A percentile compares a stretch with the other conserved stretches of the same genome.
phyloP scores from a whole-genome alignment of 2,329 filamentous ascomycete species.

The Pseudogymnoascus destructans region DNA sequence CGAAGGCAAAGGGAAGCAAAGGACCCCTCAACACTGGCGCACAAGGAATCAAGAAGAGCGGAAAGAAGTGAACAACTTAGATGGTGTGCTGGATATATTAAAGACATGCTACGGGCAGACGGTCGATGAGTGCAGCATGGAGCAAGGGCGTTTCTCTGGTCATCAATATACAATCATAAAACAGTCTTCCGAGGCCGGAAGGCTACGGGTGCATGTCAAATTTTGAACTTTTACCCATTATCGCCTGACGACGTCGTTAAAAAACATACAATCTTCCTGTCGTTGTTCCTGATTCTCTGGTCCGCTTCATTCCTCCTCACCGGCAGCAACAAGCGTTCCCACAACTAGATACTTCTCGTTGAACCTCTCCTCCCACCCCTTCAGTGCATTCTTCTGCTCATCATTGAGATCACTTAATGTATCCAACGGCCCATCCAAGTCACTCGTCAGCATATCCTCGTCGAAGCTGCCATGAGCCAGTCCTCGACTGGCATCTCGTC shows the following conservation, averaged over 20 bases:
- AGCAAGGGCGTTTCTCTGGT: conserved; percentile 6
- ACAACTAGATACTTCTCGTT: conserved; percentile 91
- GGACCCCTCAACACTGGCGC: conserved; percentile 73
- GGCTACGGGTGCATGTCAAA: conserved; percentile 1
- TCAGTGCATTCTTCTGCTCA: conserved; percentile 71
- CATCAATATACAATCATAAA: conserved; percentile 42
- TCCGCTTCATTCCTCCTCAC: conserved; percentile 29
- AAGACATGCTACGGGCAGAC: conserved; percentile 4
- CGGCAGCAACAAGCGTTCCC: conserved; percentile 63
- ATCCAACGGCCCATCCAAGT: conserved; percentile 74
- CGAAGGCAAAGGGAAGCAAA: conserved; percentile 65
- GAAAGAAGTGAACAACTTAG: conserved; percentile 61
- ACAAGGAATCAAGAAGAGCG: conserved; percentile 95
- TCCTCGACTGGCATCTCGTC: conserved; percentile 77
- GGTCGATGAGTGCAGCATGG: conserved; percentile 31
- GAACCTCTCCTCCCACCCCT: conserved; percentile 90
- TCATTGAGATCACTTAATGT: conserved; percentile 54
- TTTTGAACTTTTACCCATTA: neutral
- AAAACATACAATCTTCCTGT: neutral
- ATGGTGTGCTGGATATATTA: neutral
- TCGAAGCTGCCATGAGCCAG: conserved; percentile 89
- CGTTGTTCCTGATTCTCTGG: conserved; percentile 3
- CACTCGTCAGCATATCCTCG: conserved; percentile 84
- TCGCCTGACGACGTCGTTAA: neutral
- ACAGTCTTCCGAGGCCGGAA: conserved; percentile 22